Base-by-base conservation (phyloP, 2,329 filamentous ascomycete species). In the Fusarium marasasianum region DNA sequence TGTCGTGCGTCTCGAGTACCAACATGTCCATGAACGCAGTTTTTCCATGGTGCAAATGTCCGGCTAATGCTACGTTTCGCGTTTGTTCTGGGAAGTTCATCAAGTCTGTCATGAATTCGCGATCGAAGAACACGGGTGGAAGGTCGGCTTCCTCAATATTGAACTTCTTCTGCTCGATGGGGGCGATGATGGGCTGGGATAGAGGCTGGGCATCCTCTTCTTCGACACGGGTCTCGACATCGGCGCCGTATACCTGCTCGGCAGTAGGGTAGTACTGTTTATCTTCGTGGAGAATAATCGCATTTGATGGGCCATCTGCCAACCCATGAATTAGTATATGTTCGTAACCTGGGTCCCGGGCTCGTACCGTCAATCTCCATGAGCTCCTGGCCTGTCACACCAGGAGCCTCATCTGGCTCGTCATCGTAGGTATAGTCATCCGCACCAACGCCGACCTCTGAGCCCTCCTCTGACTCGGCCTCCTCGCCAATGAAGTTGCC, bases 241-340 rank as follows among this genome's bases (percentile, higher is more conserved):
- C 95, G 77, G 91, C 89, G 59, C 96, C 96, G 81, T 98, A 99
- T 47, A 98, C 92, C 83, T 99, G 96, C 80, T 96, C 92, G 64
- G 96, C 96, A n/a, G 95, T 98, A 37, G 96, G 96, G 81, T 99
- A 99, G 84, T 99, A 99, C 82, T 98, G 96, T 83, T 99, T 99
- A 85, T 99, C 96, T 87, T 99, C 96, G 84, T 99, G 96, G 51
- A 99, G 89, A 66, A 99, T 90, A n/a, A 99, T 95, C 58, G 96
- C 96, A 82, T 98, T 99, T 10, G 95, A 98, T 8, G 96, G 94
- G 20, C 93, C 95, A 82, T 94, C 91, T 89, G 74, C 71, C 64
- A 55, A 44, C 58, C 47, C 54, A 69, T 18, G 66, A 68, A 62
- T 70, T 64, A 57, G 48, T 18, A 31, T 24, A 60, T 22, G 22